Conservation (phyloP, 179 eudicot species). For the Spergularia azorica region DNA sequence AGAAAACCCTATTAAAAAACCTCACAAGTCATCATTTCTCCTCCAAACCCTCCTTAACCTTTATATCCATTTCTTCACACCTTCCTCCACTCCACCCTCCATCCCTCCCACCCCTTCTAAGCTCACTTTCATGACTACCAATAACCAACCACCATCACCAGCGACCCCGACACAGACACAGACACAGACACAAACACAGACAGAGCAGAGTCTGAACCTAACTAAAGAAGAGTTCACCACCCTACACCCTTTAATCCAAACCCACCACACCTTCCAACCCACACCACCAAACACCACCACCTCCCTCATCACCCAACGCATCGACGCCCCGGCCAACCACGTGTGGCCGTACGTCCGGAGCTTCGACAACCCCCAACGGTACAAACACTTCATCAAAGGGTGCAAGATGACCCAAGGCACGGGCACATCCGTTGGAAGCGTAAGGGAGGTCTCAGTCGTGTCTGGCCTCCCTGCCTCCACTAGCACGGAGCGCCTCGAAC, state of each 20-base stretch:
- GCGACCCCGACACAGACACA: not conserved
- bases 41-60: not conserved
- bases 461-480: conserved; percentile 86
- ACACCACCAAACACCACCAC: conserved; percentile 71
- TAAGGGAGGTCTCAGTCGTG: conserved; percentile 68
- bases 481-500: conserved; percentile 66
- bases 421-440: conserved; percentile 58
- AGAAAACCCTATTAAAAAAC: conserved; percentile 17
- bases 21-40: conserved; percentile 10
- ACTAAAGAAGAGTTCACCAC: conserved; percentile 48
- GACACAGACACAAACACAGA: not conserved
- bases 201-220: conserved; percentile 32
- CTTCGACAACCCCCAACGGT: conserved; percentile 73
- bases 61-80: not conserved
- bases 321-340: conserved; percentile 58
- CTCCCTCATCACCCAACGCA: conserved; percentile 70
- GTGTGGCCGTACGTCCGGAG: conserved; percentile 74
- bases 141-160: conserved; percentile 11
- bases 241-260: conserved; percentile 49
- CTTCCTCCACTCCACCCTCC: not conserved
- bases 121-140: conserved; percentile 11
- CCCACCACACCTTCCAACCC: conserved; percentile 57
- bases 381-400: conserved; percentile 88
- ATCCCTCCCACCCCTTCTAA: not conserved
- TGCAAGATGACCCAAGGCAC: conserved; percentile 53